phyloP scores from a whole-genome alignment of 2,329 filamentous ascomycete genomes.

The Fusarium dimerum region DNA sequence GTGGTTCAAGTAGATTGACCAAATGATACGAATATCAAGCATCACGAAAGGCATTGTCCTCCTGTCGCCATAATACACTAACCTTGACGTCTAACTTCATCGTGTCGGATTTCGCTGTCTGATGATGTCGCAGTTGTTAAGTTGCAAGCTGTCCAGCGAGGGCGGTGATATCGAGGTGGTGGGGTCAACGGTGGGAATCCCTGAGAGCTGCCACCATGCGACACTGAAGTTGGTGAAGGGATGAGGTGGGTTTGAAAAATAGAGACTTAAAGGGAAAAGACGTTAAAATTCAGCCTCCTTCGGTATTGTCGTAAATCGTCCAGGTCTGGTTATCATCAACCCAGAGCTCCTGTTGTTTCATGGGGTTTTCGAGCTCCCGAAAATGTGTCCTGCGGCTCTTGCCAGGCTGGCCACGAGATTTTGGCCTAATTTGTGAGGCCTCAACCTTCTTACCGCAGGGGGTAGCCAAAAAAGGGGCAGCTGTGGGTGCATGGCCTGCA shows the following conservation, averaged over 20 bases:
- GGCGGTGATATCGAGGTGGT: constrained; percentile 33
- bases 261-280: neutral
- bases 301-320: constrained; percentile 24
- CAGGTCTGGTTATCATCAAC: constrained; percentile 17
- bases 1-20: neutral
- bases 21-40: neutral
- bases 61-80: constrained; percentile 12
- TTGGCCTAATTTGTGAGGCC: constrained; percentile 30
- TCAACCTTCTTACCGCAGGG: constrained; percentile 20
- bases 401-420: constrained; percentile 31
- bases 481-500: constrained; percentile 3
- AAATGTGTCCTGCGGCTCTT: constrained; percentile 34
- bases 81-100: constrained; percentile 48
- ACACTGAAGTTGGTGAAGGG: constrained; percentile 11
- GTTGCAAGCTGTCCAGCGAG: constrained; percentile 31
- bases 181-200: constrained; percentile 29
- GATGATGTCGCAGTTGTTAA: constrained; percentile 28
- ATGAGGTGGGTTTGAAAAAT: neutral
- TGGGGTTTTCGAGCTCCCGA: constrained; percentile 27
- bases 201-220: constrained; percentile 29
- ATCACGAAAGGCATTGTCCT: neutral
- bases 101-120: constrained; percentile 28
- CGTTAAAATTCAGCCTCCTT: neutral
- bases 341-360: constrained; percentile 21
- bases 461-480: constrained; percentile 17